These are phyloP conservation scores for Paecilomyces formosus DNA, from an alignment of 2,329 filamentous ascomycete species.

Conservation along the genomic window DNA sequence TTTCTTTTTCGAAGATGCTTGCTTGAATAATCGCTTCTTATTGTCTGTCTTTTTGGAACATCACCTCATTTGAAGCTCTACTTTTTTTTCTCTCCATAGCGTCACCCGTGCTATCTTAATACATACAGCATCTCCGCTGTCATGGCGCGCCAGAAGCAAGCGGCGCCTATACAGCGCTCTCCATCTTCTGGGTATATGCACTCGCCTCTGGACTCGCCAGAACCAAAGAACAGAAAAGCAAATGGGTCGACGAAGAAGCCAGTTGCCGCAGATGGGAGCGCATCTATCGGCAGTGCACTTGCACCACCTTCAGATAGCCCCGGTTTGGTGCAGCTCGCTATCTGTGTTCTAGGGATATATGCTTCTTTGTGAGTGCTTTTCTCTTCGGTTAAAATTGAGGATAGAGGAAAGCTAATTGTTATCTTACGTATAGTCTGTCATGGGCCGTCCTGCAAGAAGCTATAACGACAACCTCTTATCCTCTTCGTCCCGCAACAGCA, in stretches of 20 bases:
- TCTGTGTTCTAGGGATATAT: conserved; percentile 93
- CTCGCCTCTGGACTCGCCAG: conserved; percentile 22
- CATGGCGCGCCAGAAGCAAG: conserved; percentile 69
- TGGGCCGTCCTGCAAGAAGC: conserved; percentile 97
- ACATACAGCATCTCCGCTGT: background rate
- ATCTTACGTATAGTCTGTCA: conserved; percentile 56
- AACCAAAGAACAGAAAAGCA: conserved; percentile 15
- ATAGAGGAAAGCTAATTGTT: background rate
- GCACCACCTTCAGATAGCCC: conserved; percentile 33
- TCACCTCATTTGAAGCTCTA: background rate
- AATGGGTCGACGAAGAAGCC: conserved; percentile 22
- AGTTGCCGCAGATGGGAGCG: conserved; percentile 11
- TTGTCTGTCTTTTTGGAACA: background rate
- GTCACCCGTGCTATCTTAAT: background rate
- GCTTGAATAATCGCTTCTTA: background rate
- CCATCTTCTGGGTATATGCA: conserved; percentile 59
- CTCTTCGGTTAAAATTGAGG: background rate
- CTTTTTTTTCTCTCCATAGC: background rate
- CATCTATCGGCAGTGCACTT: conserved; percentile 14
- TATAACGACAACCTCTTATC: conserved; percentile 87
- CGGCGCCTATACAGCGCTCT: conserved; percentile 56
- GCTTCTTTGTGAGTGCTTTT: conserved; percentile 68
- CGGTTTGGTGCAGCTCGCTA: conserved; percentile 66
- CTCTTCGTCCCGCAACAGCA: conserved; percentile 46
- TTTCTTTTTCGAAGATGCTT: background rate